phyloP scores from a whole-genome alignment of 2,329 filamentous ascomycete species.

The Emydomyces testavorans region DNA sequence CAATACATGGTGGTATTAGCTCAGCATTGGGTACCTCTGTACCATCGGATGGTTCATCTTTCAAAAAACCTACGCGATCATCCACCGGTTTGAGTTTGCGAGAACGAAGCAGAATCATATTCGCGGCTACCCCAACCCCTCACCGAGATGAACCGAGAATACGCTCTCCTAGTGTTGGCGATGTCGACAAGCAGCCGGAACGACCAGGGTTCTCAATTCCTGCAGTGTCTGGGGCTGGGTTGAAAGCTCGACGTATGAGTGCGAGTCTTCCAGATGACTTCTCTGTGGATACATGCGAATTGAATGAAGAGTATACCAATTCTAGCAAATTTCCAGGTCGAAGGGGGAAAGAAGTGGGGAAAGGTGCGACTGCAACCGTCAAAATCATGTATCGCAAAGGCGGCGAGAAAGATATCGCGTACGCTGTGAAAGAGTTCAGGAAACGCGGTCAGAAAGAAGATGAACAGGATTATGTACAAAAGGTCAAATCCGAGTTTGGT shows the following conservation, averaged over 20 bases:
- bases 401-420: constrained; percentile 49
- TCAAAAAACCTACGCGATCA: constrained; percentile 17
- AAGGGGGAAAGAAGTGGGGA: constrained; percentile 64
- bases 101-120: constrained; percentile 21
- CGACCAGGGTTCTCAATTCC: constrained; percentile 38
- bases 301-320: constrained; percentile 59
- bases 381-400: constrained; percentile 66
- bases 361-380: constrained; percentile 72
- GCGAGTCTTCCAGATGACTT: constrained; percentile 63
- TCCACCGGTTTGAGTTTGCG: constrained; percentile 20
- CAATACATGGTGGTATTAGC: constrained; percentile 19
- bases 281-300: constrained; percentile 56
- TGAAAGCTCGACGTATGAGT: constrained; percentile 69
- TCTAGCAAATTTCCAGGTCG: constrained; percentile 59
- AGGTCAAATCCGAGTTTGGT: constrained; percentile 83
- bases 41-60: constrained; percentile 9
- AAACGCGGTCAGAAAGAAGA: constrained; percentile 58
- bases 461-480: constrained; percentile 65
- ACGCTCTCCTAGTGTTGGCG: constrained; percentile 22
- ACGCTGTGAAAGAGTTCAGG: constrained; percentile 81
- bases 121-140: constrained; percentile 19
- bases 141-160: constrained; percentile 17
- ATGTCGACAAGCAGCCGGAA: constrained; percentile 18
- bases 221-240: constrained; percentile 58
- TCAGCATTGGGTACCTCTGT: constrained; percentile 10